Conservation (phyloP, 208 protist species). For the Tetramitus jugosus region DNA sequence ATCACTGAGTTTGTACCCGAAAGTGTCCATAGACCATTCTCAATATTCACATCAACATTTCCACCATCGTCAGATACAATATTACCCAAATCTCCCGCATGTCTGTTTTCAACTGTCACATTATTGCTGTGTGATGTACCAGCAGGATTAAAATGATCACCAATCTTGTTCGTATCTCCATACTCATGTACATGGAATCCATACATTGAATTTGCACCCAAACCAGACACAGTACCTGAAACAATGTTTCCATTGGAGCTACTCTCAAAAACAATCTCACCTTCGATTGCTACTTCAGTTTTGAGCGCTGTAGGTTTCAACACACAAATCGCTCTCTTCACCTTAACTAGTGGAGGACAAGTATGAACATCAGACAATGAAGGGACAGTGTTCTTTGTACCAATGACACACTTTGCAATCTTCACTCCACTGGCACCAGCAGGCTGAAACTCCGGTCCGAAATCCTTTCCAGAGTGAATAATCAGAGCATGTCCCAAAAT, state of each 20-base stretch:
- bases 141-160: background rate
- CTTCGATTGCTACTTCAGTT: too few relatives aligned
- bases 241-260: too few relatives aligned
- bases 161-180: background rate
- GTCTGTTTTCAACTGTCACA: background rate
- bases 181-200: conserved; percentile 1
- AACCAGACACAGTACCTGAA: too few relatives aligned
- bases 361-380: too few relatives aligned
- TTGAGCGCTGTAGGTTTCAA: too few relatives aligned
- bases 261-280: too few relatives aligned
- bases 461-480: background rate
- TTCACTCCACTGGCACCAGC: background rate
- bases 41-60: background rate
- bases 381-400: background rate
- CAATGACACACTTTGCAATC: background rate
- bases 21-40: background rate
- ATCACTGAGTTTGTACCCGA: background rate
- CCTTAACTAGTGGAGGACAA: too few relatives aligned
- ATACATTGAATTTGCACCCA: too few relatives aligned
- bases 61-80: background rate
- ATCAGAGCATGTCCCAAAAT: background rate
- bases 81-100: conserved; percentile 11
- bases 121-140: background rate
- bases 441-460: background rate
- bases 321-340: too few relatives aligned